These are phyloP conservation scores for Lupinus albus DNA, from an alignment of 306 rosid species.

Conservation along the genomic window DNA sequence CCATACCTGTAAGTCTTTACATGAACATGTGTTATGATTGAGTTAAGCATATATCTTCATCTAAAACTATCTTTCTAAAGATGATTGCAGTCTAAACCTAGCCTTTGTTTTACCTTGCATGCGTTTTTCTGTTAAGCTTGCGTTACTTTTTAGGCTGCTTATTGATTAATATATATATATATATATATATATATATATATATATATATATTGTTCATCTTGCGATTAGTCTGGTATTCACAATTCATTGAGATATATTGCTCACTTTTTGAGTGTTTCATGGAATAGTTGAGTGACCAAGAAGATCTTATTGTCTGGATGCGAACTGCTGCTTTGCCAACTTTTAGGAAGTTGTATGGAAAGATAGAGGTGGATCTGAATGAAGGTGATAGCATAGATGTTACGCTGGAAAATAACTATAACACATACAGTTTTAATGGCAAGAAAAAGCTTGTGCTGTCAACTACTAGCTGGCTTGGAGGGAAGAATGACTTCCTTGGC, in stretches of 20 bases:
- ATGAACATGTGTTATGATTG: constrained; percentile 28
- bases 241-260: constrained; percentile 28
- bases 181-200: too few species aligned
- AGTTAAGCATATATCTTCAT: neutral
- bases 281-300: constrained; percentile 70
- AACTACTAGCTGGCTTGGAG: constrained; percentile 82
- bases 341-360: constrained; percentile 76
- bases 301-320: constrained; percentile 88
- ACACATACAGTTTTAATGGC: constrained; percentile 74
- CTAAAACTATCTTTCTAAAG: neutral
- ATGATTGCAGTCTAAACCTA: neutral
- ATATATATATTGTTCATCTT: constrained; percentile 17
- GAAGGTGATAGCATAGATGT: constrained; percentile 48
- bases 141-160: neutral
- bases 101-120: neutral
- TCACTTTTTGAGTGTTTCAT: constrained; percentile 41
- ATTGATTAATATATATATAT: neutral
- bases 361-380: constrained; percentile 65
- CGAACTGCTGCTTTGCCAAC: constrained; percentile 84
- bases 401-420: constrained; percentile 55
- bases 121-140: constrained; percentile 4
- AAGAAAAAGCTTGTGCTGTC: constrained; percentile 80
- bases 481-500: constrained; percentile 80
- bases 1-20: constrained; percentile 60
- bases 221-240: constrained; percentile 12